Conservation (phyloP, 192 early-diverging fungal species). For the Obelidium mucronatum region DNA sequence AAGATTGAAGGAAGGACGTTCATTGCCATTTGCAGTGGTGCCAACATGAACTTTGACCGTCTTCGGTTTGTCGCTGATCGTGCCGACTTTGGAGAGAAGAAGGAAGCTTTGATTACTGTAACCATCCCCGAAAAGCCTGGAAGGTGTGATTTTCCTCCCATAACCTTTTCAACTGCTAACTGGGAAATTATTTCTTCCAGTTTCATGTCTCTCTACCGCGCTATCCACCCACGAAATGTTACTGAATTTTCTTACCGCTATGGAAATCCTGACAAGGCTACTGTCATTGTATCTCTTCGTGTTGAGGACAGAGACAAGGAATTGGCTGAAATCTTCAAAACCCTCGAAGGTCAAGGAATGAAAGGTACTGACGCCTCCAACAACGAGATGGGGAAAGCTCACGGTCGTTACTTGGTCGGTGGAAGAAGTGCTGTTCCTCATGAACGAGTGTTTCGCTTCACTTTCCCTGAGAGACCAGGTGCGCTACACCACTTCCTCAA, state of each 20-base stretch:
- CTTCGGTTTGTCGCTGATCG: constrained; percentile 98
- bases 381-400: constrained; percentile 95
- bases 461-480: constrained; percentile 96
- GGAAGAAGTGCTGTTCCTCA: constrained; percentile 80
- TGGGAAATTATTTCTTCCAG: constrained; percentile 41
- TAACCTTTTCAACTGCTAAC: neutral
- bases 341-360: constrained; percentile 68
- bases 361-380: constrained; percentile 82
- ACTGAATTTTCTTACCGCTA: constrained; percentile 96
- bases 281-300: constrained; percentile 90
- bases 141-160: constrained; percentile 46
- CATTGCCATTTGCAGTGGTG: constrained; percentile 87
- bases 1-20: constrained; percentile 63
- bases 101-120: constrained; percentile 89
- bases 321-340: constrained; percentile 70
- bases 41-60: constrained; percentile 99
- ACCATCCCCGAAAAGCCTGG: constrained; percentile 94
- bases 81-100: constrained; percentile 91
- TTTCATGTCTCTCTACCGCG: constrained; percentile 76
- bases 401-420: constrained; percentile 93
- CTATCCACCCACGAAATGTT: constrained; percentile 83
- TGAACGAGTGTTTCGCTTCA: constrained; percentile 92
- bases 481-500: constrained; percentile 87
- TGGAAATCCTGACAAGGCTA: constrained; percentile 75
- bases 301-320: constrained; percentile 77